A percentile compares a stretch with the other conserved stretches of the same genome.
phyloP scores from a whole-genome alignment of 495 filamentous ascomycete species.

The Aspergillus conjunctus region DNA sequence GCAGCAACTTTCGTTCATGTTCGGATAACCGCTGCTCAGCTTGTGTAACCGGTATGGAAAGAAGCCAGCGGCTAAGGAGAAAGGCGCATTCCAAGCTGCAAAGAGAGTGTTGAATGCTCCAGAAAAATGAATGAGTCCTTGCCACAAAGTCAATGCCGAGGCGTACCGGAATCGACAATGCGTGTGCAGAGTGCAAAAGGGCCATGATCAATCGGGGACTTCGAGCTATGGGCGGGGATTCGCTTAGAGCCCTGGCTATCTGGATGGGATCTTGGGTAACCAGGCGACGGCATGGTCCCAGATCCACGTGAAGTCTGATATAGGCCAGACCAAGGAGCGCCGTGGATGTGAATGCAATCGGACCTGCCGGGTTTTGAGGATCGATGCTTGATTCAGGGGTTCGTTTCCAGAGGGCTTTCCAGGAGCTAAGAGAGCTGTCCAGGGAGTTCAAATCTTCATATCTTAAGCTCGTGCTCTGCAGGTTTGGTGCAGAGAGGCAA shows the following conservation, averaged over 20 bases:
- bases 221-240: conserved; percentile 45
- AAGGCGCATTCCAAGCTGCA: conserved; percentile 58
- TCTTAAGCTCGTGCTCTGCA: conserved; percentile 48
- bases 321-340: conserved; percentile 57
- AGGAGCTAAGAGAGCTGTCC: conserved; percentile 50
- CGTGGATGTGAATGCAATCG: conserved; percentile 57
- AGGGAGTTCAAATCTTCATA: conserved; percentile 46
- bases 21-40: conserved; percentile 49
- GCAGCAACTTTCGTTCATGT: conserved; percentile 64
- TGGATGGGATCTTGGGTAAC: conserved; percentile 50
- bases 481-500: conserved; percentile 46
- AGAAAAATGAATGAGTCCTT: conserved; percentile 55
- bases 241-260: conserved; percentile 44
- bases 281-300: conserved; percentile 49
- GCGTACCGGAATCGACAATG: conserved; percentile 55
- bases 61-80: conserved; percentile 56
- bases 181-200: conserved; percentile 54
- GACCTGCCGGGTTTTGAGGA: conserved; percentile 54
- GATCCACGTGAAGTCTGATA: conserved; percentile 53
- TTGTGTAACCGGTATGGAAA: conserved; percentile 48
- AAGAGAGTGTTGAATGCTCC: conserved; percentile 58
- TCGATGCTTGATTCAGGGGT: conserved; percentile 56
- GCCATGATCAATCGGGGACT: conserved; percentile 54
- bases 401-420: conserved; percentile 56
- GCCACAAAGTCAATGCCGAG: conserved; percentile 57